Evolutionary conservation across 2,329 filamentous ascomycete genomes (phyloP).

Genomic region (Thelonectria blattea): DNA sequence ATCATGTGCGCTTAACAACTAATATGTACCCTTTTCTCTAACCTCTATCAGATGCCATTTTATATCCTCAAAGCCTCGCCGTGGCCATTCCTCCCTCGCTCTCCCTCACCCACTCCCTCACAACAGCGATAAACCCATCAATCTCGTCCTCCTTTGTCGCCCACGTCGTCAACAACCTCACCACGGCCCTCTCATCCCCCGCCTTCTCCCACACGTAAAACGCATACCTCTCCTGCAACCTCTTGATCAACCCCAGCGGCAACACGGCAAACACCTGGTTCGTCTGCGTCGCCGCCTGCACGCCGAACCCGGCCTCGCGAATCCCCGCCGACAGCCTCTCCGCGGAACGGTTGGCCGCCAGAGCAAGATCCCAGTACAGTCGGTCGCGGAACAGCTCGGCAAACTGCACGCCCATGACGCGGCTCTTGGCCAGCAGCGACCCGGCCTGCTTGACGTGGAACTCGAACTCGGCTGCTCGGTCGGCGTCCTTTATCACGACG

Average conservation of each 20-base stretch:
- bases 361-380: conserved; percentile 54
- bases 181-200: conserved; percentile 46
- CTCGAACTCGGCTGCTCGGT: conserved; percentile 52
- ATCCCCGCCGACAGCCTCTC: conserved; percentile 52
- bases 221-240: conserved; percentile 49
- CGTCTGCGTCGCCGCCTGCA: conserved; percentile 54
- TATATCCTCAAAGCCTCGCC: background rate
- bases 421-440: conserved; percentile 55
- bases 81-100: background rate
- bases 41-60: background rate
- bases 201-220: conserved; percentile 57
- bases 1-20: background rate
- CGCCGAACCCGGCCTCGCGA: conserved; percentile 47
- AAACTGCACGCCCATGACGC: conserved; percentile 57
- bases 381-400: conserved; percentile 53
- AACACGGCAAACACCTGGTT: conserved; percentile 58
- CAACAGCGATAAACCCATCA: conserved; percentile 42
- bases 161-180: conserved; percentile 58
- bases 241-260: conserved; percentile 45
- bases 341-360: conserved; percentile 52
- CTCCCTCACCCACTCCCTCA: background rate
- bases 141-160: conserved; percentile 53
- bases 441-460: conserved; percentile 60
- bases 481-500: conserved; percentile 52
- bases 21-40: no score